Evolutionary conservation across 1,139 yeast genomes (phyloP).

Genomic region (Suhomyces panamericanus): DNA sequence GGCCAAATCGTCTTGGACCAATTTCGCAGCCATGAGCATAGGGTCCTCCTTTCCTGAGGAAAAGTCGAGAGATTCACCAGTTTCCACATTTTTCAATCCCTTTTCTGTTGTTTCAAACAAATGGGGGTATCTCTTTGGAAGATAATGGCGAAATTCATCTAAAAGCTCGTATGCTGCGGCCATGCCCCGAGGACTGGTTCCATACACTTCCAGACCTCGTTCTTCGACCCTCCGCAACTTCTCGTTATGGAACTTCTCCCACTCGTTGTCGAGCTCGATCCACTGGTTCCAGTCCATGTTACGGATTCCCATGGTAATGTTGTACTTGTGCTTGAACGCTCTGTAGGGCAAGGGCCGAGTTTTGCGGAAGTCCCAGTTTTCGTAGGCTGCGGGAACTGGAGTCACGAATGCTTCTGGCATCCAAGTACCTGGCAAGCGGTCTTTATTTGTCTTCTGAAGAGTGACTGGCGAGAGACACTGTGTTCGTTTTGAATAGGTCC

Average conservation of each 20-base stretch:
- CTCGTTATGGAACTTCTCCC: conserved; percentile 54
- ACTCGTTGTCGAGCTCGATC: conserved; percentile 68
- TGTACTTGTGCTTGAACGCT: conserved; percentile 60
- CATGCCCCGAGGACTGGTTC: conserved; percentile 51
- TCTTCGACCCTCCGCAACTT: conserved; percentile 50
- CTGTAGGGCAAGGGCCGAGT: conserved; percentile 62
- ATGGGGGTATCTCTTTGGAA: conserved; percentile 60
- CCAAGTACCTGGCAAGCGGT: conserved; percentile 51
- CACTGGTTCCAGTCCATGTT: conserved; percentile 58
- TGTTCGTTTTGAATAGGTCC: background rate
- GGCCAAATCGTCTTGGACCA: conserved; percentile 70
- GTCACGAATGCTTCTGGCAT: conserved; percentile 49
- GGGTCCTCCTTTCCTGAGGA: conserved; percentile 48
- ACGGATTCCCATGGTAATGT: conserved; percentile 64
- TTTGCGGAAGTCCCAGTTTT: conserved; percentile 50
- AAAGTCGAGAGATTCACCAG: conserved; percentile 49
- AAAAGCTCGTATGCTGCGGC: conserved; percentile 59
- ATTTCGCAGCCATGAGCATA: conserved; percentile 54
- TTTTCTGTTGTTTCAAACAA: conserved; percentile 45
- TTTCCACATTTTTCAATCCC: conserved; percentile 53
- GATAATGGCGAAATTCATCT: conserved; percentile 51
- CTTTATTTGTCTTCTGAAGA: conserved; percentile 22
- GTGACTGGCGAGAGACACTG: background rate
- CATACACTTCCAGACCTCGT: conserved; percentile 49
- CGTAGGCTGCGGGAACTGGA: conserved; percentile 49